Evolutionary conservation across 495 filamentous ascomycete genomes (phyloP), one percentile per base, ranked within the genome.

Genomic region (Umbilicaria muhlenbergii): DNA sequence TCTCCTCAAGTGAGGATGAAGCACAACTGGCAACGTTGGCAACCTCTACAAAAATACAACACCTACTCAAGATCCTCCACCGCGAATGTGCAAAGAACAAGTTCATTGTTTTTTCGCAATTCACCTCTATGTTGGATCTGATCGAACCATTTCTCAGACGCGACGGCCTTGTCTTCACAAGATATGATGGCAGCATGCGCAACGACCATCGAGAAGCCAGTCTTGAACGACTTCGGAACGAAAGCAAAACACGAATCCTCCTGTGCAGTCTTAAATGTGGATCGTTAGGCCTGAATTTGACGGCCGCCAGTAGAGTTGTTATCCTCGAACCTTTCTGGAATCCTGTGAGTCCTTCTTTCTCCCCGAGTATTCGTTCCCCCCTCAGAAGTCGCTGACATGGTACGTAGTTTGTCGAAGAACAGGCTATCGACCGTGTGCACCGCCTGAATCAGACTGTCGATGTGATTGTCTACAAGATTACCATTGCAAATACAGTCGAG

Each of bases 321-420:
- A 95, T 98, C 55, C 64, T 98, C 28, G 91, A 98, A 56, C 91
- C 91, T 0, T 98, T 96, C 61, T 98, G 91, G 91, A 98, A 98
- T 62, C 83, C 91, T 38, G 77, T 82, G 70, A 61, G 77, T 68
- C 34, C 18, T 39, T 39, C 21, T 39, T 44, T 11, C n/a, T 31
- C 8, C 16, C n/a, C n/a, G n/a, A n/a, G n/a, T n/a, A n/a, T n/a
- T n/a, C n/a, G n/a, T n/a, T n/a, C n/a, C n/a, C n/a, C n/a, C n/a
- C n/a, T n/a, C 36, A 18, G 32, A 15, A 14, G 12, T 16, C 36
- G 11, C 34, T 15, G 15, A 16, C 18, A 3, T 18, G 10, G 6
- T 6, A 38, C 24, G 18, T 42, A 82, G 66, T 98, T 98, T 51
- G 83, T 96, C 19, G 91, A 98, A 70, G 91, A 95, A 59, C 91